Evolutionary conservation across 1,284 basidiomycete genomes (phyloP), one percentile per base, ranked within the genome.

Genomic region (Cryptococcus amylolentus): DNA sequence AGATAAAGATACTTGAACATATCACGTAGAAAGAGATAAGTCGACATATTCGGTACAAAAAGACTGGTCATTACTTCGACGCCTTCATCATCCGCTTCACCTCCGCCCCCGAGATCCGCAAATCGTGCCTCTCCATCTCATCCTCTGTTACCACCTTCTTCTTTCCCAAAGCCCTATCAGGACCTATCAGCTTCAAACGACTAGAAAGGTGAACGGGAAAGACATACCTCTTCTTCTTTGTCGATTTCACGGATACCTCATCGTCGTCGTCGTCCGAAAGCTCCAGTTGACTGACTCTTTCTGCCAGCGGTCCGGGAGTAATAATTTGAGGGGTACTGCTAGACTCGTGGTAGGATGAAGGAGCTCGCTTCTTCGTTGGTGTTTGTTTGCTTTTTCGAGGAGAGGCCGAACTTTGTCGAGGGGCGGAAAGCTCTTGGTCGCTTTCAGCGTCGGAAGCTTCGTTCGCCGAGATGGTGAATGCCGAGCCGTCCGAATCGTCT

Each of bases 131-230:
- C 51, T 75, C 74, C 52, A 81, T 80, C 51, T 80, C 78, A 46
- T 81, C 80, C 54, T 80, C 81, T 5, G 77, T 81, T 14, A 79
- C 63, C 12, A 80, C 68, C 56, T 79, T 80, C 68, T 76, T 46
- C 26, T 46, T 81, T 16, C 79, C 79, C 26, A 82, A 68, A 47
- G 78, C 76, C 56, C 80, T 81, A 43, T 38, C 13, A 7, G 5
- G 16, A 9, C 35, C 4, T 38, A 45, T 48, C 44, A 54, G 37
- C 38, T 23, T 27, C 20, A 46, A 39, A 26, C 20, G 20, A 14
- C 16, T 35, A 5, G 13, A 37, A n/a, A 18, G 23, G 35, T 23
- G 18, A n/a, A 48, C 39, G 28, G n/a, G 31, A 26, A 20, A 39
- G 13, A 62, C 71, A 66, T 39, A 80, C 80, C 79, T 70, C 64